Percentiles rank a stretch among this genome's conserved stretches.
These are phyloP conservation scores for Castanea sativa DNA, from an alignment of 306 rosid genomes.

Conservation along the genomic window DNA sequence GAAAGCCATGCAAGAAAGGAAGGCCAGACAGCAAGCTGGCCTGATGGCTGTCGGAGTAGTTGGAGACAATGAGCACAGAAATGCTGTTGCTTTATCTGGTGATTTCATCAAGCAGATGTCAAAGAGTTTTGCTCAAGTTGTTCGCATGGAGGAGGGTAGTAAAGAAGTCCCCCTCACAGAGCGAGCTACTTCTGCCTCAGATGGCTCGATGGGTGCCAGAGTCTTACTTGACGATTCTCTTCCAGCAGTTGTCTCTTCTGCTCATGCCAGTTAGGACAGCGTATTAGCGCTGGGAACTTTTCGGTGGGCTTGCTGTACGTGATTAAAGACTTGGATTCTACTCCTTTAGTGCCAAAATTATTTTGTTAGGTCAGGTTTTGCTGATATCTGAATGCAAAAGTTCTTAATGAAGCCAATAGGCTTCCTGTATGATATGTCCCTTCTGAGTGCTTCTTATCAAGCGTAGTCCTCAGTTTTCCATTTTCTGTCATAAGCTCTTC, in stretches of 20 bases:
- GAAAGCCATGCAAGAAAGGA: conserved; percentile 80
- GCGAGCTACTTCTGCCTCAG: conserved; percentile 41
- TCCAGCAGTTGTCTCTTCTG: conserved; percentile 49
- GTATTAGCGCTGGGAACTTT: not conserved
- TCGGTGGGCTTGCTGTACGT: conserved; percentile 17
- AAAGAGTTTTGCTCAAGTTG: conserved; percentile 79
- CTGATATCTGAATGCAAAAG: conserved; percentile 33
- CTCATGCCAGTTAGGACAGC: conserved; percentile 48
- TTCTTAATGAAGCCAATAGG: conserved; percentile 23
- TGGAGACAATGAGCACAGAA: conserved; percentile 61
- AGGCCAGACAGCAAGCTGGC: conserved; percentile 65
- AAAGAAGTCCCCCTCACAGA: conserved; percentile 42
- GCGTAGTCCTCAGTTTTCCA: conserved; percentile 23
- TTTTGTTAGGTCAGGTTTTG: conserved; percentile 35
- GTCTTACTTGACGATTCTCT: conserved; percentile 54
- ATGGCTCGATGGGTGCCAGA: conserved; percentile 35
- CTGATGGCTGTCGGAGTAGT: conserved; percentile 46
- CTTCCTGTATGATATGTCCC: conserved; percentile 49
- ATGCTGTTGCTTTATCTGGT: conserved; percentile 34
- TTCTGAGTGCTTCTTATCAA: conserved; percentile 26
- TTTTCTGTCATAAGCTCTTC: not conserved
- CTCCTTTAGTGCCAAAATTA: conserved; percentile 26
- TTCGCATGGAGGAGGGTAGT: conserved; percentile 60
- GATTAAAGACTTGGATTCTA: conserved; percentile 30
- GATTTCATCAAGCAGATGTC: conserved; percentile 79